These are phyloP conservation scores for Amanita jacksonii DNA, from an alignment of 768 basidiomycete genomes.

Conservation along the genomic window DNA sequence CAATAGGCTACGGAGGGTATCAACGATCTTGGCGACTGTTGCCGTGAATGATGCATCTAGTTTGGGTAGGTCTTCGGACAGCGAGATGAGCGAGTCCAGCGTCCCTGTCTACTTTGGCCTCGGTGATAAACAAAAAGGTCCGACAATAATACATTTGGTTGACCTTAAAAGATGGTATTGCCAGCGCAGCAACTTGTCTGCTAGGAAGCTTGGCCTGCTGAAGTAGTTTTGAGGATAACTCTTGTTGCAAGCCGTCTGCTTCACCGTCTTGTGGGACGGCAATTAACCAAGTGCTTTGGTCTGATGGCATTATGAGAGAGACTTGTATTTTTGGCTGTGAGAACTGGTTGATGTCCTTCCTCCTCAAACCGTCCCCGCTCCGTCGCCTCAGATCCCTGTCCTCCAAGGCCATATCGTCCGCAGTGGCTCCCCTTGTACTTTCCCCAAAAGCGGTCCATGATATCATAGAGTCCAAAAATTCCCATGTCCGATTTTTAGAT, in stretches of 20 bases:
- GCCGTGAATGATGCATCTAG: slow-evolving; percentile 81
- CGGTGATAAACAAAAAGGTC: slow-evolving; percentile 11
- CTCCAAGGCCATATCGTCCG: slow-evolving; percentile 6
- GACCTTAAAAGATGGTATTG: slow-evolving; percentile 89
- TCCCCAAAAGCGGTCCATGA: slow-evolving; percentile 40
- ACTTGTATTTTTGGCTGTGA: slow-evolving; percentile 4
- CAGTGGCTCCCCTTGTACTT: slow-evolving; percentile 37
- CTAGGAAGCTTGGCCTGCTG: slow-evolving; percentile 42
- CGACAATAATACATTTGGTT: slow-evolving; percentile 10
- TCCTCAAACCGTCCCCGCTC: not conserved
- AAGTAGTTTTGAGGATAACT: slow-evolving; percentile 52
- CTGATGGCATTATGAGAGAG: slow-evolving; percentile 67
- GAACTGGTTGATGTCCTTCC: too few species aligned
- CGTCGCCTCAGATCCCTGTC: not conserved
- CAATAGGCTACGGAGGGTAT: slow-evolving; percentile 82
- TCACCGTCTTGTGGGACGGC: slow-evolving; percentile 83
- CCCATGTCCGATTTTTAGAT: slow-evolving; percentile 49
- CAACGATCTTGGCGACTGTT: slow-evolving; percentile 86
- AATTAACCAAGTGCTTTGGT: slow-evolving; percentile 92
- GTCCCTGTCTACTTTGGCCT: slow-evolving; percentile 70
- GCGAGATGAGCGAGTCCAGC: slow-evolving; percentile 74
- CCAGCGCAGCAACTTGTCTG: slow-evolving; percentile 51
- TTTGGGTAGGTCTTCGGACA: slow-evolving; percentile 92
- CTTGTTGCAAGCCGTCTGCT: slow-evolving; percentile 62
- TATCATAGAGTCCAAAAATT: slow-evolving; percentile 21